Conservation (phyloP, 331 rosid species). For the Pyrus hybrid region DNA sequence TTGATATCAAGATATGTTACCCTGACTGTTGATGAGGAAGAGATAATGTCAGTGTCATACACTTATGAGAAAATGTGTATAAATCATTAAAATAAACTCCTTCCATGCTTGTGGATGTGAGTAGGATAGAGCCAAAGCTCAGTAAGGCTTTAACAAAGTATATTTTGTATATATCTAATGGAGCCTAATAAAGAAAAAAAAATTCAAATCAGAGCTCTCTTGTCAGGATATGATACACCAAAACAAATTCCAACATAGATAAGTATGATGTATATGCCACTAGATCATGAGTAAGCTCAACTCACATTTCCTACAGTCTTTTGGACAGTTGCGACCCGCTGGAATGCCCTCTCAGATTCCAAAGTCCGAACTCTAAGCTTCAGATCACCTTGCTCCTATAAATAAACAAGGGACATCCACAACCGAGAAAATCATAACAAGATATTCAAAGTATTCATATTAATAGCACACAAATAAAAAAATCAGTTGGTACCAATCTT, state of each 20-base stretch:
- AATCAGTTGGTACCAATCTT: slow-evolving; percentile 47
- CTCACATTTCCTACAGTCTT: slow-evolving; percentile 84
- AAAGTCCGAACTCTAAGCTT: slow-evolving; percentile 91
- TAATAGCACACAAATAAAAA: neutral
- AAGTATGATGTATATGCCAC: neutral
- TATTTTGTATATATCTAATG: neutral
- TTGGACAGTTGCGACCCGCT: slow-evolving; percentile 86
- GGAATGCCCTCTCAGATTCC: slow-evolving; percentile 96
- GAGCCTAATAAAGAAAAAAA: neutral
- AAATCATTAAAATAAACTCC: neutral
- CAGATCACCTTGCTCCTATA: slow-evolving; percentile 93
- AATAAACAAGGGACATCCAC: slow-evolving; percentile 10
- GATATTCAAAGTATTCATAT: slow-evolving; percentile 13
- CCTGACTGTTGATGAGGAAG: too few relatives aligned
- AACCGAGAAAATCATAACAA: slow-evolving; percentile 1
- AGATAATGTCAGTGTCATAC: too few relatives aligned
- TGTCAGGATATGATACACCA: neutral
- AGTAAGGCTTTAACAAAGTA: neutral
- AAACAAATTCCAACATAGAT: neutral
- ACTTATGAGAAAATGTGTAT: neutral
- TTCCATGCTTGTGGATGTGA: neutral
- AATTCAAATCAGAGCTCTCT: neutral
- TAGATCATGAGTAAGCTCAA: slow-evolving; percentile 20
- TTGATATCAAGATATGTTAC: neutral
- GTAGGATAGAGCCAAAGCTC: neutral